phyloP scores from a whole-genome alignment of 208 protist genomes.

The Kentomonas sorsogonicus region DNA sequence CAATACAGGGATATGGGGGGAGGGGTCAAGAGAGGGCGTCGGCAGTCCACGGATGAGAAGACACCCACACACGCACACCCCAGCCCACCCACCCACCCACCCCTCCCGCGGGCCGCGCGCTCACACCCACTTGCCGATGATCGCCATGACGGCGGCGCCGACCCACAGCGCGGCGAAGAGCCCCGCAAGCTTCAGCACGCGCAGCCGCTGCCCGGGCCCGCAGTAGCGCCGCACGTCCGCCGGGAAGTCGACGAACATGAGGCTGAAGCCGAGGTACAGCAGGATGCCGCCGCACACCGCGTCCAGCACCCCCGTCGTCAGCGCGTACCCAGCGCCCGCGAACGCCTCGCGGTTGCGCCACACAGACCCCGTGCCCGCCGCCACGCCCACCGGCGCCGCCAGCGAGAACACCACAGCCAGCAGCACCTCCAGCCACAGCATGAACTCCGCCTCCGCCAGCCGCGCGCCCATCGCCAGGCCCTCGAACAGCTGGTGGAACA shows the following conservation, averaged over 20 bases:
- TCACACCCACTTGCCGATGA: constrained; percentile 17
- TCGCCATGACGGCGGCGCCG: constrained; percentile 10
- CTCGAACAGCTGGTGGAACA: constrained; percentile 72
- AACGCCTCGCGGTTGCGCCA: constrained; percentile 15
- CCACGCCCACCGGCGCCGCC: constrained; percentile 41
- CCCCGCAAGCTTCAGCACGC: constrained; percentile 16
- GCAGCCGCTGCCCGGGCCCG: constrained; percentile 2
- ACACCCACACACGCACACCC: too few relatives aligned
- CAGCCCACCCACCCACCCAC: too few relatives aligned
- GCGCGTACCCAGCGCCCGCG: constrained; percentile 20
- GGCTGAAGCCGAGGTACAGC: constrained; percentile 61
- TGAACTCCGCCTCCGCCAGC: constrained; percentile 46
- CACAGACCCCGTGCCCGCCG: constrained; percentile 24
- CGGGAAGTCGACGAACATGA: constrained; percentile 58
- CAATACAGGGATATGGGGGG: too few relatives aligned
- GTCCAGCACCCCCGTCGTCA: constrained; percentile 36
- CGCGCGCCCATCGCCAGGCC: constrained; percentile 50
- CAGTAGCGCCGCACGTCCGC: constrained; percentile 31
- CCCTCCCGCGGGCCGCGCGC: too few relatives aligned
- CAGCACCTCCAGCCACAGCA: constrained; percentile 24
- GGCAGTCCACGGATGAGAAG: too few relatives aligned
- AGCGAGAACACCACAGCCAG: constrained; percentile 40
- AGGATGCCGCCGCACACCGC: constrained; percentile 63
- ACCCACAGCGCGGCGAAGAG: constrained; percentile 9
- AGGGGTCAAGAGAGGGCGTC: too few relatives aligned